These are phyloP conservation scores for Hypoxylon fragiforme DNA, from an alignment of 495 filamentous ascomycete species.

Conservation along the genomic window DNA sequence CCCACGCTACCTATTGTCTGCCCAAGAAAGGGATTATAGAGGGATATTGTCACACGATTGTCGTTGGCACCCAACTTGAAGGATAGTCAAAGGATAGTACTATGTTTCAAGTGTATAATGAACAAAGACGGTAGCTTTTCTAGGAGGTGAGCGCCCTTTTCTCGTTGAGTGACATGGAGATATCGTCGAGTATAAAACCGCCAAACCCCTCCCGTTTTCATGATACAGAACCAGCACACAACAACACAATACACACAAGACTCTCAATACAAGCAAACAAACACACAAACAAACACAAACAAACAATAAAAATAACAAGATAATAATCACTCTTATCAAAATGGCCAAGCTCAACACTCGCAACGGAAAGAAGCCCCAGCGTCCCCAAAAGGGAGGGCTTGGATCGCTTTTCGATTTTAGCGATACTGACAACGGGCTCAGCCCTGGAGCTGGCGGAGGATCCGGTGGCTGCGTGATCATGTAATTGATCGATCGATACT, in stretches of 20 bases:
- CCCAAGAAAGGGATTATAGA: not conserved
- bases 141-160: not conserved
- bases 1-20: too few species aligned
- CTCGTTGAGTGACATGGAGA: not conserved
- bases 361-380: conserved; percentile 14
- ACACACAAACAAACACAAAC: not conserved
- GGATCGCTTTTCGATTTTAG: conserved; percentile 31
- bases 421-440: conserved; percentile 15
- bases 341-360: conserved; percentile 20
- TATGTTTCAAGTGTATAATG: not conserved
- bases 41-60: not conserved
- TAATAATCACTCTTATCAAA: conserved; percentile 1
- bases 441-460: not conserved
- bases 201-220: not conserved
- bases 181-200: not conserved
- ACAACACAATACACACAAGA: not conserved
- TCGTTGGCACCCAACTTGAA: not conserved
- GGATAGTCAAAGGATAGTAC: not conserved
- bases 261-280: not conserved
- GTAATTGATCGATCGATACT: conserved; percentile 7
- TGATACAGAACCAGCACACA: not conserved
- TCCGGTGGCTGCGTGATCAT: conserved; percentile 22
- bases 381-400: conserved; percentile 25
- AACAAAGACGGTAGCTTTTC: not conserved
- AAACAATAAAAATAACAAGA: too few species aligned